Evolutionary conservation across 2,329 filamentous ascomycete species (phyloP), one percentile per base, ranked within the genome.

Genomic region (Nemania abortiva): DNA sequence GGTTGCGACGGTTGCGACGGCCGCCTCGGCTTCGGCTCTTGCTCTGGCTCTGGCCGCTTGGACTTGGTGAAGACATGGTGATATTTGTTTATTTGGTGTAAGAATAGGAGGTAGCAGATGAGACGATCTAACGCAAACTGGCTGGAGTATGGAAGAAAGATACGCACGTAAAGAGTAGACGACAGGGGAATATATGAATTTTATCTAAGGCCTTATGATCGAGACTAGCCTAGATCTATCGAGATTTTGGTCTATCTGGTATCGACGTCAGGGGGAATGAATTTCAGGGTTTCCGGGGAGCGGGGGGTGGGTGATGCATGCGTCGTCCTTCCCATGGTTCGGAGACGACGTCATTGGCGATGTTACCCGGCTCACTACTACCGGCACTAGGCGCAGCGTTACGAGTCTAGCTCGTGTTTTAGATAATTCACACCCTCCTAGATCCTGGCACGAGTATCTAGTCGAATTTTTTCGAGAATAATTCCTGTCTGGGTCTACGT

Each of bases 1-100:
- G 71, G 58, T 75, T 75, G 61, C 73, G 75, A 56, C 75, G 75
- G 20, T 71, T 73, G 53, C 76, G 74, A 59, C 77, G 77, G 58
- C 73, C 71, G 10, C 70, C 70, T 62, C 73, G 72, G 61, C 63
- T 72, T 34, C 73, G 47, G 61, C 67, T 73, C 61, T 71, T 72
- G 65, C 75, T 73, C 9, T 73, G 68, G 53, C 71, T 69, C 1
- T 70, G 69, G 53, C 68, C 73, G 56, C 70, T 74, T 29, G 75
- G 75, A n/a, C 65, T 73, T 27, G 59, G 42, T 22, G 75, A 76
- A 58, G 76, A 76, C 76, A 78, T 78, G 3, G 13, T 73, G 20
- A 58, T 57, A 7, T 39, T 1, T 6, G 24, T 4, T 56, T 56
- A 9, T 34, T 52, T 34, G 50, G 50, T 56, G 49, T 65, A 27